Evolutionary conservation across 2,329 filamentous ascomycete genomes (phyloP).

Genomic region (Pseudogymnoascus sp.): DNA sequence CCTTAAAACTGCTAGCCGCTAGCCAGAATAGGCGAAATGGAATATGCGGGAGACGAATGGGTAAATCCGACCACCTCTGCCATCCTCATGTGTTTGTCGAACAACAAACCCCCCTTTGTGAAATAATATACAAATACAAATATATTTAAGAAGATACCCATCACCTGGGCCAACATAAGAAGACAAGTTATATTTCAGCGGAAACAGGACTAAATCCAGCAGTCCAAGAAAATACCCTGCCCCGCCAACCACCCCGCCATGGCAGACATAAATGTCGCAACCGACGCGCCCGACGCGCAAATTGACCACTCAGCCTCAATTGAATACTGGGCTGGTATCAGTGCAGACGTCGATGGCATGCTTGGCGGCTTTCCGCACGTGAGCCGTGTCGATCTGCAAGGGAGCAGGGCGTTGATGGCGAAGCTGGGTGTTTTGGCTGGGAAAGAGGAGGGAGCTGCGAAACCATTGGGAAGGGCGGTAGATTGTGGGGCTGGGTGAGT

Average conservation of each 20-base stretch:
- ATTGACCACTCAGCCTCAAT: slow-evolving; percentile 25
- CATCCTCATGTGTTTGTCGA: background rate
- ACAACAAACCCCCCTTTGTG: background rate
- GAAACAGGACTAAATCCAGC: background rate
- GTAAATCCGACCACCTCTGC: background rate
- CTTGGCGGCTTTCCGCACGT: slow-evolving; percentile 65
- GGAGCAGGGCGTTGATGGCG: slow-evolving; percentile 59
- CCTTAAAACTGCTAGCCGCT: background rate
- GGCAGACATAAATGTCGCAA: background rate
- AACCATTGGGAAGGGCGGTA: slow-evolving; percentile 20
- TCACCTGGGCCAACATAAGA: background rate
- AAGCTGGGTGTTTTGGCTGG: slow-evolving; percentile 45
- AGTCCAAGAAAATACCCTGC: background rate
- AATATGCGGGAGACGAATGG: background rate
- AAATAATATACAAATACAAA: background rate
- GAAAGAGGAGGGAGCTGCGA: slow-evolving; percentile 25
- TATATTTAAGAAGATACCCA: background rate
- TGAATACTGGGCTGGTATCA: slow-evolving; percentile 42
- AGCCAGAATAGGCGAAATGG: background rate
- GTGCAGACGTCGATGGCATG: slow-evolving; percentile 60
- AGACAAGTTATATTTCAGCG: background rate
- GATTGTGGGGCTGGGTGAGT: slow-evolving; percentile 34
- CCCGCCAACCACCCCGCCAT: background rate
- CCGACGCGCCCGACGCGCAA: slow-evolving; percentile 21
- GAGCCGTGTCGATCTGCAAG: slow-evolving; percentile 62